Evolutionary conservation across 257 asterid genomes (phyloP).

Genomic region (Penstemon eatonii): DNA sequence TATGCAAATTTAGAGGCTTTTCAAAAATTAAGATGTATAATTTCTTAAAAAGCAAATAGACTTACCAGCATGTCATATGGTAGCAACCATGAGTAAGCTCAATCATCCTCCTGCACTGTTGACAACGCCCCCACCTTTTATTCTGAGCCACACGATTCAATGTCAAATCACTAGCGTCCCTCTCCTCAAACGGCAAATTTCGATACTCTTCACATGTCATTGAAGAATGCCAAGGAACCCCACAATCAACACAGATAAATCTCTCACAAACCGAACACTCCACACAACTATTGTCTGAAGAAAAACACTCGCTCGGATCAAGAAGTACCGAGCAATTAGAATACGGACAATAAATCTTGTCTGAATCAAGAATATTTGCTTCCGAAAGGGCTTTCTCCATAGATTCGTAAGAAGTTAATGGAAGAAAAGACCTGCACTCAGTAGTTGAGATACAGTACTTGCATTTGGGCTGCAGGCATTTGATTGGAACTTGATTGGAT

Average conservation of each 20-base stretch:
- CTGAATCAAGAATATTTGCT: slow-evolving; percentile 42
- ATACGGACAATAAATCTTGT: slow-evolving; percentile 62
- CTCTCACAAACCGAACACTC: slow-evolving; percentile 82
- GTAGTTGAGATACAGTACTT: slow-evolving; percentile 59
- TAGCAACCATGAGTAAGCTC: slow-evolving; percentile 73
- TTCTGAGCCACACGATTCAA: slow-evolving; percentile 50
- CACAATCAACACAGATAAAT: slow-evolving; percentile 72
- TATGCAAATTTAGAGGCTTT: not conserved
- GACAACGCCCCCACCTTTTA: slow-evolving; percentile 73
- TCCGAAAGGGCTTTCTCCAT: slow-evolving; percentile 63
- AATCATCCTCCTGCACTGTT: slow-evolving; percentile 64
- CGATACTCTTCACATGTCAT: slow-evolving; percentile 80
- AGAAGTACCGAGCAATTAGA: slow-evolving; percentile 71
- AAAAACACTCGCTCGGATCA: slow-evolving; percentile 64
- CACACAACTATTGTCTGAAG: slow-evolving; percentile 55
- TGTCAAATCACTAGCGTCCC: slow-evolving; percentile 54
- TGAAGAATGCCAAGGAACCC: slow-evolving; percentile 87
- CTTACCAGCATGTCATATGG: slow-evolving; percentile 85
- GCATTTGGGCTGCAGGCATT: slow-evolving; percentile 82
- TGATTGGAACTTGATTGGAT: slow-evolving; percentile 58
- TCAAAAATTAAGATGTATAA: not conserved
- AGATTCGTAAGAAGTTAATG: slow-evolving; percentile 62
- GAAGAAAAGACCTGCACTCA: slow-evolving; percentile 70
- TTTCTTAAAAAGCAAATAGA: slow-evolving; percentile 14
- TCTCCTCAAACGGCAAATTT: slow-evolving; percentile 60